Conservation (phyloP, 345 rosid species). For the Populus tremula region DNA sequence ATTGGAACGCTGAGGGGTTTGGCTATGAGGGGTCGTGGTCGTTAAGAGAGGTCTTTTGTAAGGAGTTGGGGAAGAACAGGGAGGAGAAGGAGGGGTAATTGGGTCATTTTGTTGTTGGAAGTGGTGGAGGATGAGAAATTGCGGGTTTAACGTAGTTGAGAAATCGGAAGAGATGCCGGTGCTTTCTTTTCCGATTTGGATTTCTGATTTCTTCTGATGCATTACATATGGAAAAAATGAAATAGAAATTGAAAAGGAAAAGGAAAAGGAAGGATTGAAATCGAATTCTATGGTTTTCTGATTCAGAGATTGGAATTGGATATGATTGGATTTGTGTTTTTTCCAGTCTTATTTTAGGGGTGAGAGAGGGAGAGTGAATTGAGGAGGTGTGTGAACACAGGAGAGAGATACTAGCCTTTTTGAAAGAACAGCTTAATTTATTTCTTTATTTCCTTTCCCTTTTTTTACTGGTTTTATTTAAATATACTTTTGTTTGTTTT, state of each 20-base stretch:
- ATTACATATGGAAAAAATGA: conserved; percentile 46
- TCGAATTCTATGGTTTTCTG: neutral
- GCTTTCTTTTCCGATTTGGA: conserved; percentile 99
- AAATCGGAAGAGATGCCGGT: conserved; percentile 99
- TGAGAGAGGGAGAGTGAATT: neutral
- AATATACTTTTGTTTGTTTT: neutral
- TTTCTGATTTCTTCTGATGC: conserved; percentile 99
- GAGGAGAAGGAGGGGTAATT: conserved; percentile 38
- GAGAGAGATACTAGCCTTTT: neutral
- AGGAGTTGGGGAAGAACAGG: conserved; percentile 45
- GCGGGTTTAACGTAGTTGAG: conserved; percentile 49
- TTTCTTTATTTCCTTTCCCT: neutral
- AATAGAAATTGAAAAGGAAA: too few species aligned
- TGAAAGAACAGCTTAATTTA: neutral
- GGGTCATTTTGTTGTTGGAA: conserved; percentile 39
- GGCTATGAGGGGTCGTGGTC: conserved; percentile 11
- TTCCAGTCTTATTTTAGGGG: neutral
- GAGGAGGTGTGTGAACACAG: neutral
- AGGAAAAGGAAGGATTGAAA: neutral
- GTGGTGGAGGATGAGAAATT: conserved; percentile 15
- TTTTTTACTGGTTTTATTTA: too few species aligned
- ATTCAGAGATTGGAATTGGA: neutral
- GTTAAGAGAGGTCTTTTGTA: conserved; percentile 63
- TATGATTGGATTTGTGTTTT: neutral
- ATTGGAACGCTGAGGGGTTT: conserved; percentile 26